phyloP scores from a whole-genome alignment of 2,329 filamentous ascomycete species.

The Aspergillus vadensis region DNA sequence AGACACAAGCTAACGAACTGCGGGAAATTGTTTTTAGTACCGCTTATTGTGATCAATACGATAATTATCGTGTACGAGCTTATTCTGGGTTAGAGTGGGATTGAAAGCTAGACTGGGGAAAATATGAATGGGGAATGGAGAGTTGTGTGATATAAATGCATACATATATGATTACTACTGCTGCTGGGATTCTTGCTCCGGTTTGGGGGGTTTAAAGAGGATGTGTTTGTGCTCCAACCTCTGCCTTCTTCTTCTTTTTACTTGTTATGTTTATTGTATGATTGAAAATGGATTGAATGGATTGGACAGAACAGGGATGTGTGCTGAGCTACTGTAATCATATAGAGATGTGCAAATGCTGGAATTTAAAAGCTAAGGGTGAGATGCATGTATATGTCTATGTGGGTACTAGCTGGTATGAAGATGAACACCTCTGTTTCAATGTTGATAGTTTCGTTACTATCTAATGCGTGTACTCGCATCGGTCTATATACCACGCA shows the following conservation, averaged over 20 bases:
- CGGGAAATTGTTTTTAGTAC: constrained; percentile 58
- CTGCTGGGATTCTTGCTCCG: not conserved
- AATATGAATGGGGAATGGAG: not conserved
- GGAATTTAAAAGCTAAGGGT: too few relatives aligned
- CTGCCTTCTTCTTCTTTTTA: too few relatives aligned
- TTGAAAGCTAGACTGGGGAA: not conserved
- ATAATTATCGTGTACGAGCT: constrained; percentile 82
- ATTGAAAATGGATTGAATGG: too few relatives aligned
- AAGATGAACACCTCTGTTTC: too few relatives aligned
- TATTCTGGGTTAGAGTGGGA: constrained; percentile 63
- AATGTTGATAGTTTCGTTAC: not conserved
- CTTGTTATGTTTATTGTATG: too few relatives aligned
- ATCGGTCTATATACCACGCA: not conserved
- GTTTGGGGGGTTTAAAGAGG: too few relatives aligned
- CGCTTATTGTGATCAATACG: constrained; percentile 79
- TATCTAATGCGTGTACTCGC: not conserved
- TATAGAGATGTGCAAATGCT: too few relatives aligned
- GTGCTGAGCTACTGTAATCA: too few relatives aligned
- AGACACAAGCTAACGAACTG: not conserved
- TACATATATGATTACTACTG: not conserved
- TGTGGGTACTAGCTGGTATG: too few relatives aligned
- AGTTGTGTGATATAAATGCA: not conserved
- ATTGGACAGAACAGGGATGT: too few relatives aligned
- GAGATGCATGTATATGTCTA: too few relatives aligned
- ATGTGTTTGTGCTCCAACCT: too few relatives aligned